Percentiles rank a stretch among this genome's conserved stretches.
phyloP scores from a whole-genome alignment of 805 yeast genomes.

The Candida dendrica region DNA sequence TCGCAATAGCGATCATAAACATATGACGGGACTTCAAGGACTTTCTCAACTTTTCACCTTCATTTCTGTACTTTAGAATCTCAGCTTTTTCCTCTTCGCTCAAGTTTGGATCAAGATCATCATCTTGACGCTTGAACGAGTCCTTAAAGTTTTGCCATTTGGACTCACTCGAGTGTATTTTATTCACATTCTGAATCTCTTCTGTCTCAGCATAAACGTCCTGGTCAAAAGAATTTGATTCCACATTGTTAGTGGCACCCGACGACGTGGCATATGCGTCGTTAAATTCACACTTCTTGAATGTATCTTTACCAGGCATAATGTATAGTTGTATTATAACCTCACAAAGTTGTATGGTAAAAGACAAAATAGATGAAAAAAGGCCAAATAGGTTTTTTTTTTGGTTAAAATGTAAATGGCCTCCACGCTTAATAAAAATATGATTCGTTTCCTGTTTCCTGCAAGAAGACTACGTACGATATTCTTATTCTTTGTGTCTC shows the following conservation, averaged over 20 bases:
- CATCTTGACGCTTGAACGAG: slow-evolving; percentile 25
- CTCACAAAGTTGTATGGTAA: too few species aligned
- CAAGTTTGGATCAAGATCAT: slow-evolving; percentile 30
- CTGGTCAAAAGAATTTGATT: slow-evolving; percentile 14
- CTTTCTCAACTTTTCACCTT: slow-evolving; percentile 29
- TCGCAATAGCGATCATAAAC: slow-evolving; percentile 69
- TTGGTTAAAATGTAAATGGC: too few species aligned
- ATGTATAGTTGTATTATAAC: too few species aligned
- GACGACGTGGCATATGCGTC: background rate
- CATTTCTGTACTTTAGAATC: slow-evolving; percentile 11
- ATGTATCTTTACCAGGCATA: background rate
- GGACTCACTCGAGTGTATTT: slow-evolving; percentile 1
- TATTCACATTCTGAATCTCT: background rate
- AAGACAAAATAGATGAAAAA: too few species aligned
- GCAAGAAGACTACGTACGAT: too few species aligned
- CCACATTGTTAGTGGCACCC: slow-evolving; percentile 10
- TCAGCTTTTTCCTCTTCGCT: slow-evolving; percentile 34
- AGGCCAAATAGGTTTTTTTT: too few species aligned
- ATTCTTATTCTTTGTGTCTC: too few species aligned
- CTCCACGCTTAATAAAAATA: too few species aligned
- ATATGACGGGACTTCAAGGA: slow-evolving; percentile 45
- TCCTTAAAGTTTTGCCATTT: slow-evolving; percentile 24
- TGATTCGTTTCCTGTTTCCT: too few species aligned
- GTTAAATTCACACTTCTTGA: background rate
- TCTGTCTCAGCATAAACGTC: slow-evolving; percentile 14